Evolutionary conservation across 306 rosid genomes (phyloP).

Genomic region (Cucurbita ficifolia): DNA sequence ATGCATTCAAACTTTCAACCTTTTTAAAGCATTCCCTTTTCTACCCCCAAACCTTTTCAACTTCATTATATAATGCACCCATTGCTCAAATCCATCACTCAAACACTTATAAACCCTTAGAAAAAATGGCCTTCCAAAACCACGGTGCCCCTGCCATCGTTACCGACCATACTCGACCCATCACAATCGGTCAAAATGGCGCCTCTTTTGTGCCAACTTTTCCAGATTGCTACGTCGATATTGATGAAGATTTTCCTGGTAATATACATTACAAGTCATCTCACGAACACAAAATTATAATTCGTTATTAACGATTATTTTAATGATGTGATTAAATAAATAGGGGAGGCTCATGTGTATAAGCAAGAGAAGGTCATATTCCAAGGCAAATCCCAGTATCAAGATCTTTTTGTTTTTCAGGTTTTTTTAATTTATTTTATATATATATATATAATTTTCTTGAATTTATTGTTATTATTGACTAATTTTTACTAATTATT

Average conservation of each 20-base stretch:
- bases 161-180: background rate
- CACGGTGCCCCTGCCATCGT: background rate
- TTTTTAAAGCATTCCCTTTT: background rate
- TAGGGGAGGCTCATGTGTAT: slow-evolving; percentile 22
- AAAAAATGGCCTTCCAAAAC: background rate
- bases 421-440: background rate
- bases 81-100: background rate
- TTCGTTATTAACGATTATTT: background rate
- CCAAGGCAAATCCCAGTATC: slow-evolving; percentile 23
- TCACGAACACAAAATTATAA: too few relatives aligned
- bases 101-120: background rate
- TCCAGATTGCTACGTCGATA: background rate
- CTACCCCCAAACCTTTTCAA: background rate
- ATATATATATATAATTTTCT: background rate
- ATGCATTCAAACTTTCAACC: background rate
- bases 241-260: background rate
- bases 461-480: background rate
- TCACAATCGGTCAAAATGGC: background rate
- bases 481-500: background rate
- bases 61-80: background rate
- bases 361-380: slow-evolving; percentile 24
- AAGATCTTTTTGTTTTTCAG: slow-evolving; percentile 30
- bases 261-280: too few relatives aligned
- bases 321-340: background rate
- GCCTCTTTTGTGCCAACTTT: background rate